These are phyloP conservation scores for Aspergillus novoparasiticus DNA, from an alignment of 2,329 filamentous ascomycete species.

Conservation along the genomic window DNA sequence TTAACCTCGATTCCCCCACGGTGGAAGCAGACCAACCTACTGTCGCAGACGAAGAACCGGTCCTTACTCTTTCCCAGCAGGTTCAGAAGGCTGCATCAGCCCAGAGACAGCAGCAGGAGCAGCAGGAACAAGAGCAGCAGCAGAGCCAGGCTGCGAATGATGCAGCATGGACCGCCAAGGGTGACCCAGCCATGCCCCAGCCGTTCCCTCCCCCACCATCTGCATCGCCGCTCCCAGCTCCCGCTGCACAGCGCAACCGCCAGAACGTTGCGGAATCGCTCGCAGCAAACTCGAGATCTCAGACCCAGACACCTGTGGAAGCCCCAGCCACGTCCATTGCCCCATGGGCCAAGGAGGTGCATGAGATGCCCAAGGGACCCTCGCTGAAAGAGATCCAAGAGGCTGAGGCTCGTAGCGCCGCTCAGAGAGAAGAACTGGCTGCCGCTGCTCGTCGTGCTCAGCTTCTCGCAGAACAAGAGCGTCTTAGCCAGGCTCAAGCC, in stretches of 20 bases:
- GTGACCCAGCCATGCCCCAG: conserved; percentile 67
- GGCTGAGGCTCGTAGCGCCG: conserved; percentile 88
- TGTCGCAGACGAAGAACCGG: conserved; percentile 46
- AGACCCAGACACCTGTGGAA: conserved; percentile 73
- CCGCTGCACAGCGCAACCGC: conserved; percentile 80
- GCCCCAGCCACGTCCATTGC: conserved; percentile 75
- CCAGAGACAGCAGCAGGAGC: conserved; percentile 39
- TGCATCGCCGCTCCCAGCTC: conserved; percentile 81
- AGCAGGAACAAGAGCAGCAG: conserved; percentile 35
- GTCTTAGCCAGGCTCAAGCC: conserved; percentile 64
- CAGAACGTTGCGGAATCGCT: conserved; percentile 80
- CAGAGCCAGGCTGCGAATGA: conserved; percentile 47
- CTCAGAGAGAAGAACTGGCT: conserved; percentile 81
- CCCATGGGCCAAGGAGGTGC: conserved; percentile 88
- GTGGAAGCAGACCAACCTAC: conserved; percentile 15
- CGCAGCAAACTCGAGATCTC: conserved; percentile 67
- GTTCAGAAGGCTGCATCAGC: conserved; percentile 70
- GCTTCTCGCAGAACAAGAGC: conserved; percentile 74
- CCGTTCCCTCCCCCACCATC: conserved; percentile 72
- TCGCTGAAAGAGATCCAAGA: conserved; percentile 97
- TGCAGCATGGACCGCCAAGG: conserved; percentile 61
- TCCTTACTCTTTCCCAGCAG: conserved; percentile 77
- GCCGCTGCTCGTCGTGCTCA: conserved; percentile 72
- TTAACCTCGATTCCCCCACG: conserved; percentile 24
- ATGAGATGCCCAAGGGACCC: conserved; percentile 75